phyloP scores from a whole-genome alignment of 2,329 filamentous ascomycete genomes.

The Drechslerella dactyloides region DNA sequence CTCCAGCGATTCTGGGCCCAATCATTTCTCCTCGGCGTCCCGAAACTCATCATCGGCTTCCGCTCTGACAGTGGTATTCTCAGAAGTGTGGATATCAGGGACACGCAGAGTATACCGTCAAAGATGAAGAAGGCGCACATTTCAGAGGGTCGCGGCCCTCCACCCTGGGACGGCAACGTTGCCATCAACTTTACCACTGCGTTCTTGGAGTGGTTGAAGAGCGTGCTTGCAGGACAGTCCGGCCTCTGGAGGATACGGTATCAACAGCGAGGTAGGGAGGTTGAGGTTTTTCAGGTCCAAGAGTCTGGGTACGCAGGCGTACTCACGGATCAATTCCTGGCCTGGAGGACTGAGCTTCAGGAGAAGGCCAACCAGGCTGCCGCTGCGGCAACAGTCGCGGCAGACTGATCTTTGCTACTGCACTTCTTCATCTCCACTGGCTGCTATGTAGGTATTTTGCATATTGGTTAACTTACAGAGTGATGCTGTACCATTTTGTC shows the following conservation, averaged over 20 bases:
- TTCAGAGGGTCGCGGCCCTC: constrained; percentile 25
- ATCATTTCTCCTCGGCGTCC: constrained; percentile 90
- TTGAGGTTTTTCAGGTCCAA: constrained; percentile 77
- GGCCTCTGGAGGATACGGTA: constrained; percentile 83
- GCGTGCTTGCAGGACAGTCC: constrained; percentile 68
- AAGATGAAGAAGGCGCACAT: constrained; percentile 68
- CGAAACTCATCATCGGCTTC: constrained; percentile 89
- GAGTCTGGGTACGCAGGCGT: constrained; percentile 78
- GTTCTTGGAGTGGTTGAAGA: constrained; percentile 75
- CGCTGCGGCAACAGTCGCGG: neutral
- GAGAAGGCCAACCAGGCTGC: constrained; percentile 67
- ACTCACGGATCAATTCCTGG: constrained; percentile 63
- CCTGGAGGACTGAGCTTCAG: constrained; percentile 68
- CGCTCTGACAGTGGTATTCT: constrained; percentile 76
- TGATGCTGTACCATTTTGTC: too few relatives aligned
- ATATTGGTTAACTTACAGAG: too few relatives aligned
- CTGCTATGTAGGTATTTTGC: too few relatives aligned
- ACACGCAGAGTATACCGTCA: constrained; percentile 78
- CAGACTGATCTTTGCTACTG: neutral
- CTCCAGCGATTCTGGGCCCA: constrained; percentile 96
- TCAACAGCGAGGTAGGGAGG: constrained; percentile 66
- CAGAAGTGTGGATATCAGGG: constrained; percentile 74
- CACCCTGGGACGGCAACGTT: constrained; percentile 85
- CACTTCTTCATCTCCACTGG: too few relatives aligned
- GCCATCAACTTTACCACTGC: constrained; percentile 87